Evolutionary conservation across 306 rosid species (phyloP), one percentile per base, ranked within the genome.

Genomic region (Mimosa pudica): DNA sequence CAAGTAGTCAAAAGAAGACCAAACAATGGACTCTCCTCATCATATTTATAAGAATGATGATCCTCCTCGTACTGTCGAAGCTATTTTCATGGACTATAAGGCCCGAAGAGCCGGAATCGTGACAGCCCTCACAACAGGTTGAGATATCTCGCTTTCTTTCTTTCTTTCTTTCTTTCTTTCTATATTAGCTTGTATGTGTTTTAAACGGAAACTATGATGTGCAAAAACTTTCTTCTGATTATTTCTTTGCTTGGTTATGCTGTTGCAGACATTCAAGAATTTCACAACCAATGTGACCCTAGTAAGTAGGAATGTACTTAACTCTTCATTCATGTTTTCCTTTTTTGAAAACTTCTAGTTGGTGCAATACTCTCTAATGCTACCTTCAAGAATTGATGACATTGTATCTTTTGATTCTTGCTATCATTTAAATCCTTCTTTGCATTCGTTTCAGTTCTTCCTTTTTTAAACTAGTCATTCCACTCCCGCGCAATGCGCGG

Each of bases 71-170:
- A 38, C 42, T 38, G 5, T 38, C 42, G 42, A 38, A 38, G 42
- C 3, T 3, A 38, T 38, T 38, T 38, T 38, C 42, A 38, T 38
- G 42, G 42, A 38, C 5, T 38, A 2, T 5, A 38, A 38, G 42
- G 3, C 42, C 42, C 42, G 42, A 38, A 38, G 42, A 38, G 42
- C 42, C 42, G 42, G 42, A 38, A 5, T 93, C 81, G 82, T 93
- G 81, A 93, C 89, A 78, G 98, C 98, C 75, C 98, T 93, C 35
- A 93, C 98, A 45, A 77, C 85, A 12, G 98, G 98, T 93, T 32
- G 44, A 4, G 60, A 41, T 20, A 5, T 79, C 57, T 47, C 46
- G 58, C 32, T 16, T 70, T 78, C 24, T 24, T 18, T n/a, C 20
- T 60, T 51, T 6, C 20, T 30, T 16, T 46, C 46, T 33, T 70